phyloP scores from a whole-genome alignment of 805 yeast species.

The Kodamaea kaohsiungensis region DNA sequence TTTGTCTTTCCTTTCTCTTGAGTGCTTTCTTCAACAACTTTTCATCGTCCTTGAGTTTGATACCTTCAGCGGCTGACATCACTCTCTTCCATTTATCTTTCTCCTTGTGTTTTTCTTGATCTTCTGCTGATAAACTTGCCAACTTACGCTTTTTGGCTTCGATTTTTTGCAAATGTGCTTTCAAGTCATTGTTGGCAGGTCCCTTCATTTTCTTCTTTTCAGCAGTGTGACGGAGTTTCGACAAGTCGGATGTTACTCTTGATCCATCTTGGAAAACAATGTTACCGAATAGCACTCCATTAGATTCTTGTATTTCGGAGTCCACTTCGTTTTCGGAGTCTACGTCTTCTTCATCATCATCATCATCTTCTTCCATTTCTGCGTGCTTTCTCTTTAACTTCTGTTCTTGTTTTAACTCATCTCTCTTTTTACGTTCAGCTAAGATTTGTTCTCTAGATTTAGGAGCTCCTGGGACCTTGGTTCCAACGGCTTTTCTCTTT shows the following conservation, averaged over 20 bases:
- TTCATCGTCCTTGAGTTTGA: slow-evolving; percentile 87
- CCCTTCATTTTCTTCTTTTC: slow-evolving; percentile 68
- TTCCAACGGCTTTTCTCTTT: slow-evolving; percentile 90
- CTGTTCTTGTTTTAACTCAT: slow-evolving; percentile 47
- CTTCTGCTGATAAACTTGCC: slow-evolving; percentile 57
- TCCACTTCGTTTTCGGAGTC: slow-evolving; percentile 22
- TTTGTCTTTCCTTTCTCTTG: slow-evolving; percentile 78
- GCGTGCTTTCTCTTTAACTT: slow-evolving; percentile 41
- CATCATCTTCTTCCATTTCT: slow-evolving; percentile 45
- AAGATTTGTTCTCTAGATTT: slow-evolving; percentile 80
- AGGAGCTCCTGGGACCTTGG: slow-evolving; percentile 77
- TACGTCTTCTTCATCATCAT: slow-evolving; percentile 31
- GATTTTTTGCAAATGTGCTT: slow-evolving; percentile 74
- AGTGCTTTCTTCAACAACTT: slow-evolving; percentile 81
- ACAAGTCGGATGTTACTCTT: slow-evolving; percentile 71
- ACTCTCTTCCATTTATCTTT: slow-evolving; percentile 86
- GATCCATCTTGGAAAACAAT: slow-evolving; percentile 83
- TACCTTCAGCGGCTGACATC: slow-evolving; percentile 83
- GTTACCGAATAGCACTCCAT: slow-evolving; percentile 69
- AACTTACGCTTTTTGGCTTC: slow-evolving; percentile 73
- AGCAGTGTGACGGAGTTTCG: slow-evolving; percentile 47
- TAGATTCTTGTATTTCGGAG: slow-evolving; percentile 31
- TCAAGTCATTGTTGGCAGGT: slow-evolving; percentile 80
- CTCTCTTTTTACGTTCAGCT: slow-evolving; percentile 57
- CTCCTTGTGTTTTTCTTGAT: slow-evolving; percentile 60